Conservation (phyloP, 139 green algal species). For the Chlorella sp. region DNA sequence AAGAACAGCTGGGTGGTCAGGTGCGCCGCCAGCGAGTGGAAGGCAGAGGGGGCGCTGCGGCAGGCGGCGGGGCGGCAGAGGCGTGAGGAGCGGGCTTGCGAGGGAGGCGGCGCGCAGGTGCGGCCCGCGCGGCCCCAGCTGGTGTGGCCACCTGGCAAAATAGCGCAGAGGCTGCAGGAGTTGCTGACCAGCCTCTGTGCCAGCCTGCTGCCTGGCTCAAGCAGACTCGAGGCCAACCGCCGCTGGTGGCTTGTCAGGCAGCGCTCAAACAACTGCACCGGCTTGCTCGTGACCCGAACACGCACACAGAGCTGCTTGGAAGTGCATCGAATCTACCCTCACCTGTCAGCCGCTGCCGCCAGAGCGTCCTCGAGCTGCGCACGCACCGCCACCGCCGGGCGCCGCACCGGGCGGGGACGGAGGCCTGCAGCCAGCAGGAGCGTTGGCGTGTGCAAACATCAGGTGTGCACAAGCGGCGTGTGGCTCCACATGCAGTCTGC, state of each 20-base stretch:
- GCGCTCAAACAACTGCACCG: too few species aligned
- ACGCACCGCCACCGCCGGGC: not conserved
- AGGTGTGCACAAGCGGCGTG: too few species aligned
- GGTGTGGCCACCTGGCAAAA: too few species aligned
- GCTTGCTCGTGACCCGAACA: too few species aligned
- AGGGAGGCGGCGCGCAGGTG: not conserved
- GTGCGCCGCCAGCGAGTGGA: slow-evolving; percentile 50
- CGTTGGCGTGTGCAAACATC: not conserved
- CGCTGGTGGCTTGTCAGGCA: too few species aligned
- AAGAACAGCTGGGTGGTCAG: slow-evolving; percentile 42
- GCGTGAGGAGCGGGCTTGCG: not conserved
- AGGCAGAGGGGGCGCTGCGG: slow-evolving; percentile 37
- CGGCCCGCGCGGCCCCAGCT: too few species aligned
- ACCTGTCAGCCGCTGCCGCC: slow-evolving; percentile 13
- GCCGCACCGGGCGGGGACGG: not conserved
- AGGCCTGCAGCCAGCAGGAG: not conserved
- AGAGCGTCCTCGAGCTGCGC: slow-evolving; percentile 8
- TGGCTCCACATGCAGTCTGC: not conserved
- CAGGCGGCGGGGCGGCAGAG: not conserved
- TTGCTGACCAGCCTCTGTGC: too few species aligned
- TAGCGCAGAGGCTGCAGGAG: too few species aligned
- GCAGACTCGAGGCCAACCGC: too few species aligned
- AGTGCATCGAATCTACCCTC: not conserved
- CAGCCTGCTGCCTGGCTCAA: too few species aligned
- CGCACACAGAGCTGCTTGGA: too few species aligned